These are phyloP conservation scores for Candida ovalis DNA, from an alignment of 805 yeast genomes.

Conservation along the genomic window DNA sequence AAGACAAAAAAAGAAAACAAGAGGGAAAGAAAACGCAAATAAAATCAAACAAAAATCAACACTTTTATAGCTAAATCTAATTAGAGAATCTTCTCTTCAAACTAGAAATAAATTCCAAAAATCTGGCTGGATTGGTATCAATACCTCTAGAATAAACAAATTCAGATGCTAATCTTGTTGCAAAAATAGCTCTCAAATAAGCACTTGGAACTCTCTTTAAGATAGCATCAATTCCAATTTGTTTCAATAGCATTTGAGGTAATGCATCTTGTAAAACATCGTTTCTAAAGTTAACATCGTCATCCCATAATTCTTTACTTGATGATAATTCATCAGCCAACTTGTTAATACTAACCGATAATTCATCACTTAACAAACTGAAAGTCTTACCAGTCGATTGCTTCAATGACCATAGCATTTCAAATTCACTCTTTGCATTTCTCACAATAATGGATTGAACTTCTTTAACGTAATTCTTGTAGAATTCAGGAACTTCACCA, in stretches of 20 bases:
- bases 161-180: conserved; percentile 77
- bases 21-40: neutral
- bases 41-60: neutral
- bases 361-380: conserved; percentile 72
- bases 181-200: conserved; percentile 84
- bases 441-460: conserved; percentile 72
- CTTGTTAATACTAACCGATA: conserved; percentile 79
- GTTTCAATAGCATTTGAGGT: conserved; percentile 65
- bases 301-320: conserved; percentile 79
- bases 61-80: neutral
- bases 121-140: conserved; percentile 75
- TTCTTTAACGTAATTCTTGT: conserved; percentile 75
- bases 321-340: conserved; percentile 81
- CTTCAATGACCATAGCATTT: conserved; percentile 78
- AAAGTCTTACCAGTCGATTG: conserved; percentile 58
- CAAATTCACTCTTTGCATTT: conserved; percentile 84
- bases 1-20: neutral
- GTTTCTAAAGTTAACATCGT: conserved; percentile 72
- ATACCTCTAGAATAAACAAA: conserved; percentile 82
- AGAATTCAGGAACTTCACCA: conserved; percentile 64
- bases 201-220: conserved; percentile 79
- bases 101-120: conserved; percentile 63
- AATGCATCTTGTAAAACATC: conserved; percentile 72
- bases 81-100: conserved; percentile 40
- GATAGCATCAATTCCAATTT: conserved; percentile 64